phyloP scores from a whole-genome alignment of 345 rosid genomes.

The Gossypium stocksii region DNA sequence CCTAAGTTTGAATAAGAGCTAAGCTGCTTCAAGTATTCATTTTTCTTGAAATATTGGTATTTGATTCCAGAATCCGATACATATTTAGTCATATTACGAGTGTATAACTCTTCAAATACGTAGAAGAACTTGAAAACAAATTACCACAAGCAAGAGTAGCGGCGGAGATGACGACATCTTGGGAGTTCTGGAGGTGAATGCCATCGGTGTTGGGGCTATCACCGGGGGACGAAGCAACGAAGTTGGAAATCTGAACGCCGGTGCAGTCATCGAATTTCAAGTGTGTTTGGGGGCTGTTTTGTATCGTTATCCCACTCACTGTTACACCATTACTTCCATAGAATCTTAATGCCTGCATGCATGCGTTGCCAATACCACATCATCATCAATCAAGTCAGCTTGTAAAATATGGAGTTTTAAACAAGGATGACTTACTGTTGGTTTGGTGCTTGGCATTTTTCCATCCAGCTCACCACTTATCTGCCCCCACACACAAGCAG shows the following conservation, averaged over 20 bases:
- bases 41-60: no score
- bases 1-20: no score
- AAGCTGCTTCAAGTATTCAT: no score
- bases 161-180: conserved; percentile 51
- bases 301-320: conserved; percentile 72
- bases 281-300: conserved; percentile 87
- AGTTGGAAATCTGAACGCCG: conserved; percentile 52
- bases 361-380: neutral
- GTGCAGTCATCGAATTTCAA: conserved; percentile 75
- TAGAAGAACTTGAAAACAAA: neutral
- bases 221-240: conserved; percentile 64
- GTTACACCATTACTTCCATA: conserved; percentile 69
- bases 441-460: conserved; percentile 65
- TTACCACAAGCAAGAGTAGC: conserved; percentile 68
- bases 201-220: conserved; percentile 84
- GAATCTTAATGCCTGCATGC: conserved; percentile 70
- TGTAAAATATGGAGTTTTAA: neutral
- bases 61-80: neutral
- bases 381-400: neutral
- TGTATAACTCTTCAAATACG: no score
- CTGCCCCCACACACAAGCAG: conserved; percentile 25
- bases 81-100: neutral
- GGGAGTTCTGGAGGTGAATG: conserved; percentile 81
- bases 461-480: conserved; percentile 24
- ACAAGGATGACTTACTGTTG: conserved; percentile 47